Evolutionary conservation across 2,329 filamentous ascomycete genomes (phyloP), one percentile per base, ranked within the genome.

Genomic region (Botrytis squamosa): DNA sequence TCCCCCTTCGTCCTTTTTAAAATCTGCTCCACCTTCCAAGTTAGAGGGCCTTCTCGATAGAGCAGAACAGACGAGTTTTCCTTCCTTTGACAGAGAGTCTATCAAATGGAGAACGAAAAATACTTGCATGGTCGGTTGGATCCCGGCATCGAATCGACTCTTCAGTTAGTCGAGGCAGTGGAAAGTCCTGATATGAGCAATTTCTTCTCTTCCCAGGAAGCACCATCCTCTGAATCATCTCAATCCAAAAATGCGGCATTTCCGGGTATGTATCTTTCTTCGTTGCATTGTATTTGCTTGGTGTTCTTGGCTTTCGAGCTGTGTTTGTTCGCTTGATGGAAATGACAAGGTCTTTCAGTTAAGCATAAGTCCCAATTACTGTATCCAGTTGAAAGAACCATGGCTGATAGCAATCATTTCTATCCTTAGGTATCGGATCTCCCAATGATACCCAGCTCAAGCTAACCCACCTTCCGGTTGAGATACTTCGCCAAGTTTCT

Each of bases 401-500:
- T 8, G 49, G 66, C 71, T 72, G 33, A 72, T 69, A 52, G 22
- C 38, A 14, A 55, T 33, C 5, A 9, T 42, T 60, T 5, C 22
- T 44, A 14, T n/a, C 64, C n/a, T 25, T 68, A 72, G 71, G 38
- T 33, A 33, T 60, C 59, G 22, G 18, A n/a, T 52, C 64, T 22
- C n/a, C n/a, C 62, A 52, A 55, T 29, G 38, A 66, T 42, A 73
- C 73, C 69, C 59, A 36, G 25, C 68, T 68, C 66, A 68, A 33
- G 25, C 40, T 93, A 12, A 81, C 89, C 44, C 80, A 82, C 33
- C 86, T 97, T 1, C 95, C 95, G 0, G 82, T 89, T 20, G 95
- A 98, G 81, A 85, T 97, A 14, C 84, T 97, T 46, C 88, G 92
- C 77, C 84, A 87, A n/a, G 90, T 97, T 65, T 84, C 97, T 22